A percentile compares a stretch with the other conserved stretches of the same genome.
Conservation (phyloP, 1,284 basidiomycete species). For the Pisolithus thermaeus region DNA sequence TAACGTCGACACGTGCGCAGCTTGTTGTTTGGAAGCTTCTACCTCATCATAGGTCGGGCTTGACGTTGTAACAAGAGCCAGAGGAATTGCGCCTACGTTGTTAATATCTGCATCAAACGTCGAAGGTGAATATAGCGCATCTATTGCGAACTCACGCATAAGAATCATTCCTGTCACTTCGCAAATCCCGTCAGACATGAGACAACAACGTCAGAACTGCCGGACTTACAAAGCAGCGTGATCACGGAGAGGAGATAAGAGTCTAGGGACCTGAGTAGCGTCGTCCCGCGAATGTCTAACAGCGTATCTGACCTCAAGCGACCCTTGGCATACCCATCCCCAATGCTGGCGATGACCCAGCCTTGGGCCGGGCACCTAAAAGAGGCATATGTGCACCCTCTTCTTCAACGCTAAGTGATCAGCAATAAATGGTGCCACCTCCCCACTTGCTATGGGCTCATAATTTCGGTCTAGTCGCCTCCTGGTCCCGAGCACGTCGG, state of each 20-base stretch:
- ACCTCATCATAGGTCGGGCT: no score
- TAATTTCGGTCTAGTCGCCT: conserved; percentile 3
- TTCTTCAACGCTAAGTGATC: conserved; percentile 48
- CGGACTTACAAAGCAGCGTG: conserved; percentile 69
- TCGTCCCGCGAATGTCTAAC: conserved; percentile 46
- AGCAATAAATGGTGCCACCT: conserved; percentile 48
- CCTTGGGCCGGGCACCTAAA: conserved; percentile 8
- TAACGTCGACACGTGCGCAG: no score
- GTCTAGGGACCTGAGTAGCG: conserved; percentile 47
- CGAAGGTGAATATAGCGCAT: no score
- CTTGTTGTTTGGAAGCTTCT: no score
- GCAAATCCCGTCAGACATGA: no score
- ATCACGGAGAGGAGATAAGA: conserved; percentile 74
- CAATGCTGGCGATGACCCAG: conserved; percentile 8
- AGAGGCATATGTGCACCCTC: conserved; percentile 14
- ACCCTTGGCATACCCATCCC: conserved; percentile 8
- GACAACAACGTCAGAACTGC: conserved; percentile 26
- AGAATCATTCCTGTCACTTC: no score
- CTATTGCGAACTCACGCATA: no score
- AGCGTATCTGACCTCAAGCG: conserved; percentile 1
- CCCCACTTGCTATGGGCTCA: conserved; percentile 10
- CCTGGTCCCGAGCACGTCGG: conserved; percentile 11
- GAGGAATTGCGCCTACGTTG: no score
- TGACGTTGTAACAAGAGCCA: no score
- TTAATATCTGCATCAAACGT: no score